Evolutionary conservation across 495 filamentous ascomycete genomes (phyloP).

Genomic region (Aspergillus wentii): DNA sequence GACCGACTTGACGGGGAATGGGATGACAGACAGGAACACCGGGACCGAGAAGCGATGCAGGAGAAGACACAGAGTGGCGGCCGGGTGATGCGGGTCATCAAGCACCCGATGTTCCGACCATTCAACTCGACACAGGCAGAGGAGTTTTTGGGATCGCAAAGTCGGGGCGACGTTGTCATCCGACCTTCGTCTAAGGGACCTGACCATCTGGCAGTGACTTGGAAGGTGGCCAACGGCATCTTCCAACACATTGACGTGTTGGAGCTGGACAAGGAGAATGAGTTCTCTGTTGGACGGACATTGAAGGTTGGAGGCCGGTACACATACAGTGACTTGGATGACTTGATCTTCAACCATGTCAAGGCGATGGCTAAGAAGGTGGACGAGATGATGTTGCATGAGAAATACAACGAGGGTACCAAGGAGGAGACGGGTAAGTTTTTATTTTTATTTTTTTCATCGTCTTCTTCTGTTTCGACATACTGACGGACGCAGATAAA

Average conservation of each 20-base stretch:
- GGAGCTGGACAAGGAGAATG: slow-evolving; percentile 92
- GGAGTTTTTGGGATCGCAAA: slow-evolving; percentile 82
- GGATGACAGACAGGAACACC: slow-evolving; percentile 75
- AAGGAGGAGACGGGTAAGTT: slow-evolving; percentile 79
- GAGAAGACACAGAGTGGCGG: slow-evolving; percentile 78
- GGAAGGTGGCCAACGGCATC: slow-evolving; percentile 93
- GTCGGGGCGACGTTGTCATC: slow-evolving; percentile 86
- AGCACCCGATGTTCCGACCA: slow-evolving; percentile 88
- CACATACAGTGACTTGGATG: slow-evolving; percentile 92
- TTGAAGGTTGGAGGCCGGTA: slow-evolving; percentile 82
- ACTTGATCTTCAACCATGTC: slow-evolving; percentile 94
- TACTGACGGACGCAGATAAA: slow-evolving; percentile 61
- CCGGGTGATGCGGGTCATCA: slow-evolving; percentile 88
- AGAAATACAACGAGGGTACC: slow-evolving; percentile 80
- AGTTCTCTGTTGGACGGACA: slow-evolving; percentile 82
- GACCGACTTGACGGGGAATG: slow-evolving; percentile 76
- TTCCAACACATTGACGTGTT: slow-evolving; percentile 98
- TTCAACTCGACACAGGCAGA: slow-evolving; percentile 93
- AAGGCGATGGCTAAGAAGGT: slow-evolving; percentile 98
- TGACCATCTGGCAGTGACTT: slow-evolving; percentile 93
- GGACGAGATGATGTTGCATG: slow-evolving; percentile 88
- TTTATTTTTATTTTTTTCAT: slow-evolving; percentile 2
- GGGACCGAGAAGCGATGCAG: slow-evolving; percentile 69
- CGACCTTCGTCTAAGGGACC: slow-evolving; percentile 89
- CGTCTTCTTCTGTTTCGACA: slow-evolving; percentile 3